These are phyloP conservation scores for Tinospora cordifolia DNA, from an alignment of 164 flowering plant genomes.

Conservation along the genomic window DNA sequence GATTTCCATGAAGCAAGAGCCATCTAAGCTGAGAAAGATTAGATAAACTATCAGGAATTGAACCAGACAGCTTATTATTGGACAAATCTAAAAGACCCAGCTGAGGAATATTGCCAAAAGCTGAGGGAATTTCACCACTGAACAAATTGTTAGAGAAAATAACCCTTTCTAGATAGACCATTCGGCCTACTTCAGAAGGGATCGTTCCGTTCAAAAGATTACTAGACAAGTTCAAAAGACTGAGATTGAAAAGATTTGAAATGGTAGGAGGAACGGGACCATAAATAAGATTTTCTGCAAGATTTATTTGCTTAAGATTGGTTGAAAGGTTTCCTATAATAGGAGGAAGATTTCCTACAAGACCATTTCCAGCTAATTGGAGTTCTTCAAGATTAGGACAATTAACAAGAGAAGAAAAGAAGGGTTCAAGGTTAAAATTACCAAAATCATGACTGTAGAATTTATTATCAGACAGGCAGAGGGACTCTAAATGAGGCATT, in stretches of 20 bases:
- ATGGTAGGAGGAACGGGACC: slow-evolving; percentile 76
- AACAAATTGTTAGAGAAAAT: slow-evolving; percentile 61
- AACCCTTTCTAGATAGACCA: slow-evolving; percentile 62
- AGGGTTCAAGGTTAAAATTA: slow-evolving; percentile 61
- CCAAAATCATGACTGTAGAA: slow-evolving; percentile 46
- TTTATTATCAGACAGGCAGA: slow-evolving; percentile 63
- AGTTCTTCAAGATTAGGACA: slow-evolving; percentile 64
- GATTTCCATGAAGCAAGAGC: slow-evolving; percentile 57
- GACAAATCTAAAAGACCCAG: slow-evolving; percentile 83
- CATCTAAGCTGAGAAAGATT: slow-evolving; percentile 68
- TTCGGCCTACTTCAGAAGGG: slow-evolving; percentile 42
- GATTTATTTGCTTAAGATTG: slow-evolving; percentile 53
- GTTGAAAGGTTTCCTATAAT: slow-evolving; percentile 56
- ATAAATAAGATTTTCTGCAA: slow-evolving; percentile 56
- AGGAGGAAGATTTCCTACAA: slow-evolving; percentile 65
- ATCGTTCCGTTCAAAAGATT: slow-evolving; percentile 70
- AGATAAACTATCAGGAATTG: slow-evolving; percentile 67
- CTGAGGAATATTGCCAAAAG: slow-evolving; percentile 55
- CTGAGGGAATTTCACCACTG: slow-evolving; percentile 59
- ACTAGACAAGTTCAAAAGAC: slow-evolving; percentile 69
- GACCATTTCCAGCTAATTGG: slow-evolving; percentile 65
- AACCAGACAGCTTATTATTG: slow-evolving; percentile 61
- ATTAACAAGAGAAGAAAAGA: slow-evolving; percentile 55
- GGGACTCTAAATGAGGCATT: slow-evolving; percentile 53
- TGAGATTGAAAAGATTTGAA: slow-evolving; percentile 64